Percentiles rank a stretch among this genome's conserved stretches.
These are phyloP conservation scores for Incumbomyces delicatus DNA, from an alignment of 2,329 filamentous ascomycete species.

Conservation along the genomic window DNA sequence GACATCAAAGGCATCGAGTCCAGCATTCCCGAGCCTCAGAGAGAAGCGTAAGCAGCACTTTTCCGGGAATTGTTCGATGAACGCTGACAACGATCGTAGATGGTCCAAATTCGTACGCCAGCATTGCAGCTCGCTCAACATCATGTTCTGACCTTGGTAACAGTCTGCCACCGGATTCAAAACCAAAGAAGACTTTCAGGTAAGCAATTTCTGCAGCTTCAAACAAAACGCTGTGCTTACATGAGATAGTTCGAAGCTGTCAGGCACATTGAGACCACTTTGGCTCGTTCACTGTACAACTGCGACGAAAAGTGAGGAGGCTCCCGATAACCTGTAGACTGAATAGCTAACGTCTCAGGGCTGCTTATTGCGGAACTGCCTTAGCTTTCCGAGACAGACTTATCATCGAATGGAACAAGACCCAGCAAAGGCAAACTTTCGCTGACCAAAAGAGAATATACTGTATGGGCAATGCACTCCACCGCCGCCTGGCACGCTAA, in stretches of 20 bases:
- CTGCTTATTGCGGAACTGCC: slow-evolving; percentile 83
- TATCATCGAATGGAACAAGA: slow-evolving; percentile 95
- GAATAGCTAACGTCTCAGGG: slow-evolving; percentile 34
- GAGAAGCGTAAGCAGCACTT: slow-evolving; percentile 62
- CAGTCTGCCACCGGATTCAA: slow-evolving; percentile 60
- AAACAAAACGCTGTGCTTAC: slow-evolving; percentile 3
- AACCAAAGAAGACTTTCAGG: slow-evolving; percentile 69
- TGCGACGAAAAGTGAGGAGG: slow-evolving; percentile 67
- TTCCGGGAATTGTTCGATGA: slow-evolving; percentile 17
- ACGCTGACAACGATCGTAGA: slow-evolving; percentile 26
- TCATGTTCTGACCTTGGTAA: slow-evolving; percentile 8
- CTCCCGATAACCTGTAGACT: background rate
- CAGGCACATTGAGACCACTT: slow-evolving; percentile 88
- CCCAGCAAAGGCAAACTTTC: slow-evolving; percentile 90
- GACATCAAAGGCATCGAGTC: slow-evolving; percentile 95
- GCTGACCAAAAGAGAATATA: slow-evolving; percentile 88
- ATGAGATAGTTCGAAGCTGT: slow-evolving; percentile 65
- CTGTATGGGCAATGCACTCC: slow-evolving; percentile 42
- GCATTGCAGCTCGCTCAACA: background rate
- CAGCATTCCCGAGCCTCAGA: slow-evolving; percentile 77
- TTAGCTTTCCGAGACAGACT: slow-evolving; percentile 87
- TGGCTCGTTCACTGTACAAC: slow-evolving; percentile 94
- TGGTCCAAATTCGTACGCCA: slow-evolving; percentile 43
- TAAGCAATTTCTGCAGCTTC: slow-evolving; percentile 21
- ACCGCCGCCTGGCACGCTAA: background rate